Conservation (phyloP, 352 stramenopile species). For the Albugo candida region DNA sequence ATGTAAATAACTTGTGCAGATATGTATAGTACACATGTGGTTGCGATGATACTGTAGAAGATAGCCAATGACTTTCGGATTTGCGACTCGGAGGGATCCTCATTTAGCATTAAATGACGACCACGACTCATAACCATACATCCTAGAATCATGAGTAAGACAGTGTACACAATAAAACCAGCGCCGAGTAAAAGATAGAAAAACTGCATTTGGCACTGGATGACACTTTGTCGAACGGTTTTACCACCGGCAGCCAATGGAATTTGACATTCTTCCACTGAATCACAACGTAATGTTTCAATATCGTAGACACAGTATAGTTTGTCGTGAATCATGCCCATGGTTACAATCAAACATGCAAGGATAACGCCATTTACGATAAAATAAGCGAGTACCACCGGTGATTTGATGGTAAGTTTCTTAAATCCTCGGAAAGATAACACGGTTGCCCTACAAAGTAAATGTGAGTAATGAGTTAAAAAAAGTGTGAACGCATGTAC, state of each 20-base stretch:
- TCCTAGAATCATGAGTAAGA: constrained; percentile 69
- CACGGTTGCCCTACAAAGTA: constrained; percentile 23
- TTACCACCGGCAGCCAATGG: constrained; percentile 43
- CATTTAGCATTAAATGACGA: constrained; percentile 68
- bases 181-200: constrained; percentile 63
- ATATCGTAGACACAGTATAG: constrained; percentile 57
- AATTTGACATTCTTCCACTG: constrained; percentile 25
- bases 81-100: constrained; percentile 57
- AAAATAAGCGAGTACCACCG: constrained; percentile 50
- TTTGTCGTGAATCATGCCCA: constrained; percentile 25
- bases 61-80: constrained; percentile 75
- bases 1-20: constrained; percentile 79
- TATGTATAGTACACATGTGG: constrained; percentile 70
- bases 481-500: constrained; percentile 5
- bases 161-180: constrained; percentile 65
- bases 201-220: constrained; percentile 50
- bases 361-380: constrained; percentile 41
- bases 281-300: constrained; percentile 29
- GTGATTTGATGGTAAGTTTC: constrained; percentile 64
- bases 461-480: not conserved
- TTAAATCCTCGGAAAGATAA: constrained; percentile 76
- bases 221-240: constrained; percentile 45
- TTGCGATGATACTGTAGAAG: constrained; percentile 78
- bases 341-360: constrained; percentile 41
- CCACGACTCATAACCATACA: constrained; percentile 77